These are phyloP conservation scores for Pythium aphanidermatum DNA, from an alignment of 352 stramenopile species.

Conservation along the genomic window DNA sequence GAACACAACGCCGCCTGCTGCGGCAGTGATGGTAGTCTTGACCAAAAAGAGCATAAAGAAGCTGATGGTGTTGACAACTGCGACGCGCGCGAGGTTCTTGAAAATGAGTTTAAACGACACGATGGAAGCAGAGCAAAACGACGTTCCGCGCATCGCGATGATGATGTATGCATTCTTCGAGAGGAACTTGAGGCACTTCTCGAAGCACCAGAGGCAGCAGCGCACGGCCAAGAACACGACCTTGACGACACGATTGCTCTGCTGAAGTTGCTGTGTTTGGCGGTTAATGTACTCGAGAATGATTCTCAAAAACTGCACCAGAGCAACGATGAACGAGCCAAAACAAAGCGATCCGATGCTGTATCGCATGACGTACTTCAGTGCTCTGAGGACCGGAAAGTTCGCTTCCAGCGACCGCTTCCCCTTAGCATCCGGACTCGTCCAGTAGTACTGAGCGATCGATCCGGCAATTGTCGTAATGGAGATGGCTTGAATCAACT, in stretches of 20 bases:
- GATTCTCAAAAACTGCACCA: slow-evolving; percentile 93
- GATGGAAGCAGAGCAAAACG: slow-evolving; percentile 87
- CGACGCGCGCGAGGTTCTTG: slow-evolving; percentile 87
- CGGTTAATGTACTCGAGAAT: slow-evolving; percentile 93
- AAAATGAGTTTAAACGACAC: slow-evolving; percentile 93
- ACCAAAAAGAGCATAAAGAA: slow-evolving; percentile 93
- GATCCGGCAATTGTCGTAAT: slow-evolving; percentile 92
- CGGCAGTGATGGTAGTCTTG: slow-evolving; percentile 83
- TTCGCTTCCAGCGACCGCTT: slow-evolving; percentile 36
- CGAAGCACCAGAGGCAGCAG: slow-evolving; percentile 95
- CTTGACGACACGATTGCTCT: slow-evolving; percentile 71
- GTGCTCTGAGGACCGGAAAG: slow-evolving; percentile 55
- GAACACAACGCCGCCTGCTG: slow-evolving; percentile 38
- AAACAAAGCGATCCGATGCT: slow-evolving; percentile 95
- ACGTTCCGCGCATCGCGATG: slow-evolving; percentile 73
- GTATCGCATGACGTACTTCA: slow-evolving; percentile 77
- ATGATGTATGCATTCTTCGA: slow-evolving; percentile 96
- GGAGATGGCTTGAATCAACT: slow-evolving; percentile 94
- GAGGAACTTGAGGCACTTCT: slow-evolving; percentile 96
- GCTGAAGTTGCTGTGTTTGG: slow-evolving; percentile 81
- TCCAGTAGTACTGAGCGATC: slow-evolving; percentile 93
- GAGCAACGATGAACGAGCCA: slow-evolving; percentile 94
- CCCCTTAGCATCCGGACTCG: slow-evolving; percentile 23
- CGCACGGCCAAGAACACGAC: slow-evolving; percentile 71
- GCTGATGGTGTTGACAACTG: slow-evolving; percentile 88